Evolutionary conservation across 305 asterid species (phyloP), one percentile per base, ranked within the genome.

Genomic region (Striga hermonthica): DNA sequence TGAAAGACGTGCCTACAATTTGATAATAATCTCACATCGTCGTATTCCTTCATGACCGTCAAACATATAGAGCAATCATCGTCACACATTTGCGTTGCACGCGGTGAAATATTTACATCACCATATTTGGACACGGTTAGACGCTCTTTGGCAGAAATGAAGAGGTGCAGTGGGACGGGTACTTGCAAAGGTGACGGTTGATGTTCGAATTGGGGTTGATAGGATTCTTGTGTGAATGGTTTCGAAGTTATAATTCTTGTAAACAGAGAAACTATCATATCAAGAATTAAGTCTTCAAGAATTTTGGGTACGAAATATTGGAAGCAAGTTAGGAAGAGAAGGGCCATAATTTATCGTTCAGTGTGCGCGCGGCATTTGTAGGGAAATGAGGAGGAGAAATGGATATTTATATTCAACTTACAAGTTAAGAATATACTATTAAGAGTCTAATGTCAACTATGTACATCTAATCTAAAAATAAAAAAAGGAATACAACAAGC

Each of bases 1-100:
- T 74, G 82, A 58, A 74, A 78, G 31, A 71, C 60, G 7, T 78
- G 82, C 11, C 57, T 9, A 57, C 79, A 78, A 56, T 74, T 78
- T 8, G 53, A 40, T 43, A 78, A 60, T 10, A 50, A 40, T 62
- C 77, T 67, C 60, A 78, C 58, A 41, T 71, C 68, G 0, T 68
- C 75, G 4, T 49, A 55, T 8, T 47, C 64, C 31, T 70, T 9
- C 68, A 77, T 61, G 71, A 16, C 58, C 37, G 12, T 31, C 57
- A 78, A 64, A 39, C 82, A 78, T n/a, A 78, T 70, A 1, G 65
- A 72, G 38, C 82, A 78, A 7, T 60, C 12, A 9, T 45, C 60
- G 8, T 58, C 47, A 9, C 34, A 31, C 57, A 56, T 41, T 11
- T 45, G 9, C 7, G 60, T 34, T 4, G 0, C 13, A 12, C 48